These are phyloP conservation scores for Crithidia expoeki DNA, from an alignment of 208 protist genomes.

Conservation along the genomic window DNA sequence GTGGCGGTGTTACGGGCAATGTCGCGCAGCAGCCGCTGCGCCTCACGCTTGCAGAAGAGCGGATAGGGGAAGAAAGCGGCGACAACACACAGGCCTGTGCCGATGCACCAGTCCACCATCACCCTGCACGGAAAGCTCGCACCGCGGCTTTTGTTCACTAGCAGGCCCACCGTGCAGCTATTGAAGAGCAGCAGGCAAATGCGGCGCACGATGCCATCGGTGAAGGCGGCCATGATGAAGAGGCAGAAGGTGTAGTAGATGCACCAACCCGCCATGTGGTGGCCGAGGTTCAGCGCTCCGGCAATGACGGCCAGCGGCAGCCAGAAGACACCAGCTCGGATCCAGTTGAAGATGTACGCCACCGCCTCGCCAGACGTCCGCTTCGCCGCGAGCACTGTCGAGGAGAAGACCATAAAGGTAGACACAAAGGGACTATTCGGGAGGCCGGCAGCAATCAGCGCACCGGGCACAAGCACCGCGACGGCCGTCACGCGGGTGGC, in stretches of 20 bases:
- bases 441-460: slow-evolving; percentile 61
- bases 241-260: slow-evolving; percentile 78
- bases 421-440: slow-evolving; percentile 71
- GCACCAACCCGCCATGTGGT: slow-evolving; percentile 72
- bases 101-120: slow-evolving; percentile 89
- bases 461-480: slow-evolving; percentile 61
- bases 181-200: slow-evolving; percentile 91
- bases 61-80: slow-evolving; percentile 83
- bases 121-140: slow-evolving; percentile 70
- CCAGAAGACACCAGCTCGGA: slow-evolving; percentile 76
- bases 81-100: slow-evolving; percentile 69
- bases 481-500: slow-evolving; percentile 72
- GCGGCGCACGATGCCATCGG: slow-evolving; percentile 69
- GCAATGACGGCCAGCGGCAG: slow-evolving; percentile 74
- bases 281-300: slow-evolving; percentile 55
- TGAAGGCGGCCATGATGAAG: slow-evolving; percentile 84
- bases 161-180: slow-evolving; percentile 74
- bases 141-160: slow-evolving; percentile 39
- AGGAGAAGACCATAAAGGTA: slow-evolving; percentile 62
- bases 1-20: slow-evolving; percentile 72
- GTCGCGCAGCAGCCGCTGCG: slow-evolving; percentile 49
- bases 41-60: slow-evolving; percentile 70
- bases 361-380: slow-evolving; percentile 74
- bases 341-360: slow-evolving; percentile 74
- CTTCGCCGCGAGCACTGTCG: slow-evolving; percentile 68